phyloP scores from a whole-genome alignment of 1,284 basidiomycete species.

The Leccinum glutinopallens region DNA sequence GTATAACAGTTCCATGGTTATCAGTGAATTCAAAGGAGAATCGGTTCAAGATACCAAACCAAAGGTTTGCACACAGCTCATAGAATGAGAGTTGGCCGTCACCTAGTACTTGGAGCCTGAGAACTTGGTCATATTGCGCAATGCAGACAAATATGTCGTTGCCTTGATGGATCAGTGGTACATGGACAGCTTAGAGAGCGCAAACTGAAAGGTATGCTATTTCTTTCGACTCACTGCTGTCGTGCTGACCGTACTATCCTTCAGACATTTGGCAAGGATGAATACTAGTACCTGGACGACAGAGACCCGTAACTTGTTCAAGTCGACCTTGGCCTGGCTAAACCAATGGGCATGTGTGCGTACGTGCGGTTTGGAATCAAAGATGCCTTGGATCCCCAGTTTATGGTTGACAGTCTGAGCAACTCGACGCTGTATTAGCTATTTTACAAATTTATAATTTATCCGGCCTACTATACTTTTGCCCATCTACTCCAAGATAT shows the following conservation, averaged over 20 bases:
- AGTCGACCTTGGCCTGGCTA: constrained; percentile 92
- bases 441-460: too few relatives aligned
- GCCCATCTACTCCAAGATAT: constrained; percentile 85
- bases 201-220: constrained; percentile 80
- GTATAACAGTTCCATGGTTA: constrained; percentile 88
- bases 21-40: constrained; percentile 88
- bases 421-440: constrained; percentile 91
- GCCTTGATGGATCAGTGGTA: constrained; percentile 99
- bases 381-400: constrained; percentile 95
- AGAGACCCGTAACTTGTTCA: constrained; percentile 92
- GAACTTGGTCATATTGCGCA: constrained; percentile 87
- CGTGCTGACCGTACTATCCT: neutral
- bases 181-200: constrained; percentile 87
- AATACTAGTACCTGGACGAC: constrained; percentile 72
- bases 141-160: constrained; percentile 95
- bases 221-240: constrained; percentile 30
- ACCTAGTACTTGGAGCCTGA: constrained; percentile 93
- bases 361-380: constrained; percentile 95
- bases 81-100: constrained; percentile 78
- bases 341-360: constrained; percentile 99
- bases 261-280: constrained; percentile 84
- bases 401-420: constrained; percentile 95
- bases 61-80: constrained; percentile 87
- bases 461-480: constrained; percentile 39
- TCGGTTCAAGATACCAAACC: constrained; percentile 90